A percentile compares a stretch with the other conserved stretches of the same genome.
Conservation (phyloP, 306 rosid genomes). For the Neltuma alba region DNA sequence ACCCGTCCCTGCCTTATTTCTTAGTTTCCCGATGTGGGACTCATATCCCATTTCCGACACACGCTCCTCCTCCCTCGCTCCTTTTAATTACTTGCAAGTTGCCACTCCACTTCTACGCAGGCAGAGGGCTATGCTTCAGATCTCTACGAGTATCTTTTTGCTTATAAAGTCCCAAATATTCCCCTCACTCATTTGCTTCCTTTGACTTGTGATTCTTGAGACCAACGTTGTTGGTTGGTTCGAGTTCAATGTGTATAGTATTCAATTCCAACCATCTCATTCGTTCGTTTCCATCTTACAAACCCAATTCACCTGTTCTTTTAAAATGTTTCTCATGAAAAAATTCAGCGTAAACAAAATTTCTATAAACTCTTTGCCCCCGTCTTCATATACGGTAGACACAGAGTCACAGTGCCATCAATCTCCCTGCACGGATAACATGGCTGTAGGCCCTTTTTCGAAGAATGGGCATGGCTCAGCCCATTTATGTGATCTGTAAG, state of each 20-base stretch:
- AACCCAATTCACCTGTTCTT: background rate
- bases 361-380: background rate
- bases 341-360: background rate
- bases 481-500: background rate
- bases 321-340: no score
- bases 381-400: background rate
- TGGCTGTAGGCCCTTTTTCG: background rate
- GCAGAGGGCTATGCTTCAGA: no score
- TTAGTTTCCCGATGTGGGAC: constrained; percentile 37
- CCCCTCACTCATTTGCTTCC: background rate
- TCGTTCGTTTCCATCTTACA: background rate
- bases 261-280: background rate
- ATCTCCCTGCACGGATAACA: background rate
- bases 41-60: background rate
- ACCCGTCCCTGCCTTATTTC: no score
- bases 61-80: no score
- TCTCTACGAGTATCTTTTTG: no score
- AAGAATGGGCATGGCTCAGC: background rate
- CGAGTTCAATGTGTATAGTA: no score
- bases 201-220: background rate
- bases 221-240: background rate
- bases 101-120: no score
- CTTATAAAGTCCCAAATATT: background rate
- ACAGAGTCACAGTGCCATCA: background rate
- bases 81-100: no score